A percentile compares a stretch with the other conserved stretches of the same genome.
Evolutionary conservation across 2,329 filamentous ascomycete species (phyloP).

Genomic region (Alternaria rosae): DNA sequence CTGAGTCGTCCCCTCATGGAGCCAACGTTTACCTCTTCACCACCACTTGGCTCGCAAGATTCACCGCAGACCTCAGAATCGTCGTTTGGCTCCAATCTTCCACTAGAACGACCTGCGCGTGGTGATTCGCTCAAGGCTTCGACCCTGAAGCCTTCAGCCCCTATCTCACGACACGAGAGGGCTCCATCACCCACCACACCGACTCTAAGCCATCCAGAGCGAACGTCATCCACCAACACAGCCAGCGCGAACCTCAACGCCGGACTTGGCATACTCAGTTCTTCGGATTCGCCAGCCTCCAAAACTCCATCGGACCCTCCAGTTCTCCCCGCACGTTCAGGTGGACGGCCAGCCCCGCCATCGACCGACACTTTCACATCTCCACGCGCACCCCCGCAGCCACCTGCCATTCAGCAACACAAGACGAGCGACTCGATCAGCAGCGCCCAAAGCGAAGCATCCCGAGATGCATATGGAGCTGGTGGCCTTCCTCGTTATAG

Average conservation of each 20-base stretch:
- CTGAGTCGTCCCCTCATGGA: slow-evolving; percentile 44
- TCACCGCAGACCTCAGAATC: slow-evolving; percentile 46
- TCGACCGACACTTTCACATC: slow-evolving; percentile 53
- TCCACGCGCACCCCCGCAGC: slow-evolving; percentile 55
- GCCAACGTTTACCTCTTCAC: slow-evolving; percentile 48
- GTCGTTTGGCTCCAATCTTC: slow-evolving; percentile 50
- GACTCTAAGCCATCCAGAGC: slow-evolving; percentile 48
- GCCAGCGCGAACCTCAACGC: slow-evolving; percentile 48
- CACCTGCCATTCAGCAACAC: slow-evolving; percentile 50
- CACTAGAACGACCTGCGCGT: slow-evolving; percentile 60
- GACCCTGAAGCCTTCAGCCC: slow-evolving; percentile 53
- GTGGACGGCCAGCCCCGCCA: slow-evolving; percentile 54
- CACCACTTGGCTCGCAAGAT: slow-evolving; percentile 47
- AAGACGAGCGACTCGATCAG: slow-evolving; percentile 55
- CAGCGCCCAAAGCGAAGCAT: slow-evolving; percentile 52
- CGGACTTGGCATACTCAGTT: slow-evolving; percentile 52
- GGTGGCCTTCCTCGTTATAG: slow-evolving; percentile 62
- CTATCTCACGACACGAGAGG: slow-evolving; percentile 68
- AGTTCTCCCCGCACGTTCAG: slow-evolving; percentile 55
- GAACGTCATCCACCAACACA: slow-evolving; percentile 48
- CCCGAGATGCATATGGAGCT: slow-evolving; percentile 36
- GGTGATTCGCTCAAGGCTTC: slow-evolving; percentile 65
- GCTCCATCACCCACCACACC: slow-evolving; percentile 52
- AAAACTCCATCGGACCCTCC: slow-evolving; percentile 54
- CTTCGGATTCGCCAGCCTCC: slow-evolving; percentile 52